Base-by-base conservation (phyloP, 2,329 filamentous ascomycete genomes). In the Scolecobasidium constrictum region DNA sequence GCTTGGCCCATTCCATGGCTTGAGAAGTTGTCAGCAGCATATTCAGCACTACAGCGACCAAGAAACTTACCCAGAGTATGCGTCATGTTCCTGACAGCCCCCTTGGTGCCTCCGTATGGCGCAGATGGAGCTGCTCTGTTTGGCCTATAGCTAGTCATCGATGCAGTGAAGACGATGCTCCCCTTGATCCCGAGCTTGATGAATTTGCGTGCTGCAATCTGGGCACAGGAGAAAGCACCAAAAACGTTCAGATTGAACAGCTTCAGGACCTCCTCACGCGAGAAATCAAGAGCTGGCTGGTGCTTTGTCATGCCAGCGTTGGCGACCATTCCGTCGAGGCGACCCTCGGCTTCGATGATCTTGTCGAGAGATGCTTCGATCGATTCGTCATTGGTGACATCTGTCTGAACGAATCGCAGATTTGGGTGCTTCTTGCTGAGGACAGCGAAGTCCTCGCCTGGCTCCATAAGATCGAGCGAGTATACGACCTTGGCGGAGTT, bases 1-100 rank as follows among this genome's bases (percentile, higher is more conserved):
- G 81, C 58, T 78, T 76, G 46, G 75, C 67, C 78, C 78, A 83
- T 61, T 83, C 78, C 58, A 79, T 81, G 53, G 78, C 78, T 45
- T 82, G 65, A 37, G 75, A 79, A 47, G 65, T 65, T 41, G 75
- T 74, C 60, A 80, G 56, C 59, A 80, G 76, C 52, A 81, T 78
- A 55, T n/a, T n/a, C 74, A 78, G n/a, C n/a, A n/a, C n/a, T n/a
- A n/a, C n/a, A n/a, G n/a, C n/a, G n/a, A n/a, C n/a, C n/a, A n/a
- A n/a, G n/a, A n/a, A 61, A 80, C 75, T 60, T 81, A 78, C 20
- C 77, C 84, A 68, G 80, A 87, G 75, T 90, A 90, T 72, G 87
- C 84, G 50, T 90, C 78, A 65, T 78, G 77, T 50, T 83, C 85
- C 39, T 81, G 86, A 41, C 2, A 4, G 38, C 38, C 12, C 38